A percentile compares a stretch with the other conserved stretches of the same genome.
Conservation (phyloP, 306 rosid genomes). For the Hylodesmum podocarpum region DNA sequence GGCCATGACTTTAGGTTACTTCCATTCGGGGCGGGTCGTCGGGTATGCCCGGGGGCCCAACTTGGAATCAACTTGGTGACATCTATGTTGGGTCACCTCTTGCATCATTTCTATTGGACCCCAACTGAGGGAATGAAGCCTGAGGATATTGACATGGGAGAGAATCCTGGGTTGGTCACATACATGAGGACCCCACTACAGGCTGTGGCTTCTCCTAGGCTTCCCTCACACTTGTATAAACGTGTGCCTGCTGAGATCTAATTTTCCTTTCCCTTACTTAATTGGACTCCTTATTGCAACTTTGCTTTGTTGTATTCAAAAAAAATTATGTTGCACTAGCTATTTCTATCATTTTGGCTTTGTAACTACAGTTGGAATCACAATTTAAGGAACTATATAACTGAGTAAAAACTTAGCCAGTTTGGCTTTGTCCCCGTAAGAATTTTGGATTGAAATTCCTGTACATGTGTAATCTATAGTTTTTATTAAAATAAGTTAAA, state of each 20-base stretch:
- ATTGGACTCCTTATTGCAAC: neutral
- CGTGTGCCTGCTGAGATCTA: constrained; percentile 56
- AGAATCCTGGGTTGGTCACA: constrained; percentile 81
- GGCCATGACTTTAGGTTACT: constrained; percentile 78
- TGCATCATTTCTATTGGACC: constrained; percentile 83
- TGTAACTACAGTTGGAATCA: constrained; percentile 7
- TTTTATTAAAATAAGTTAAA: constrained; percentile 1
- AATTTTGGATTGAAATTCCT: constrained; percentile 3
- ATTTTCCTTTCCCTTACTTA: neutral
- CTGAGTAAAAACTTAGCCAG: neutral
- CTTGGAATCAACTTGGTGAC: constrained; percentile 78
- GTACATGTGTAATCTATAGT: neutral
- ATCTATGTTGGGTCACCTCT: constrained; percentile 79
- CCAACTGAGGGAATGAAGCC: constrained; percentile 48
- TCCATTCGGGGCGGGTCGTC: constrained; percentile 85
- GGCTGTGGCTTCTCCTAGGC: constrained; percentile 70
- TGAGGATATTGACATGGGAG: constrained; percentile 77
- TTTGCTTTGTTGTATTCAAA: constrained; percentile 1
- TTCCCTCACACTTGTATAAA: constrained; percentile 66
- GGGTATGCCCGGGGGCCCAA: constrained; percentile 88
- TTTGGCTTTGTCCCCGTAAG: neutral
- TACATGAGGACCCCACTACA: constrained; percentile 72
- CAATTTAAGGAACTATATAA: constrained; percentile 13
- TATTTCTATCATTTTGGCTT: neutral
- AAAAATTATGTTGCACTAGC: neutral